These are phyloP conservation scores for Echinosphaeria canescens DNA, from an alignment of 2,329 filamentous ascomycete species.

Conservation along the genomic window DNA sequence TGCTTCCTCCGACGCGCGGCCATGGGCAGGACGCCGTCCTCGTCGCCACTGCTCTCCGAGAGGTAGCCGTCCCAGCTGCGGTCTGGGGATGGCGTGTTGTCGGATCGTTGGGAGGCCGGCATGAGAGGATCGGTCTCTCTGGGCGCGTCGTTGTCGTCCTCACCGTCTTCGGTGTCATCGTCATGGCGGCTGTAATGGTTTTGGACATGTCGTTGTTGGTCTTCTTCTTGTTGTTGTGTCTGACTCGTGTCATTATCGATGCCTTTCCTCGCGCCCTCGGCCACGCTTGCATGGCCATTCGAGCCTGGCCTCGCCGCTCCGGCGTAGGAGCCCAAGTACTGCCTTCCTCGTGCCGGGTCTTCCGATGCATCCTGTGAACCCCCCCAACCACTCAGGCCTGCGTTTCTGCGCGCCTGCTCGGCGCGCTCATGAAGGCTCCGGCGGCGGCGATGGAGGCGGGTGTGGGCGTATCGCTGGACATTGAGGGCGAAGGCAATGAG, in stretches of 20 bases:
- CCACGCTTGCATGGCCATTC: too few relatives aligned
- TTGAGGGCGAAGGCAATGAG: slow-evolving; percentile 92
- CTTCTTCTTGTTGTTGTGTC: too few relatives aligned
- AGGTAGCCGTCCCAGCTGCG: slow-evolving; percentile 18
- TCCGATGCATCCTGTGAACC: slow-evolving; percentile 30
- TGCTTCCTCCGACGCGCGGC: too few relatives aligned
- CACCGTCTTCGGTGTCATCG: slow-evolving; percentile 9
- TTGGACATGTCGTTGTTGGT: too few relatives aligned
- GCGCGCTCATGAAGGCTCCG: slow-evolving; percentile 31
- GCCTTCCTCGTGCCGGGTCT: slow-evolving; percentile 6
- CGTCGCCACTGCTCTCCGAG: slow-evolving; percentile 13
- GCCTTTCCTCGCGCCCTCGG: too few relatives aligned
- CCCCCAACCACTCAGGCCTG: slow-evolving; percentile 31
- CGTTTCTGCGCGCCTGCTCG: slow-evolving; percentile 27
- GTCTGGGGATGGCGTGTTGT: too few relatives aligned
- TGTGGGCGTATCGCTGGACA: slow-evolving; percentile 89
- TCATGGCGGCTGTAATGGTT: slow-evolving; percentile 2
- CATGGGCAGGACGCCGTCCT: slow-evolving; percentile 12
- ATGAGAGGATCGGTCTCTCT: slow-evolving; percentile 29
- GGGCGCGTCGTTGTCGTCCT: slow-evolving; percentile 12
- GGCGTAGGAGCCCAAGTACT: background rate
- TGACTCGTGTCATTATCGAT: too few relatives aligned
- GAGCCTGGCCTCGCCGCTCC: slow-evolving; percentile 10
- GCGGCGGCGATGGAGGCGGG: slow-evolving; percentile 54
- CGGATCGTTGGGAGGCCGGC: slow-evolving; percentile 22